Percentiles rank a stretch among this genome's conserved stretches.
phyloP scores from a whole-genome alignment of 2,329 filamentous ascomycete genomes.

The Dichotomopilus funicola region DNA sequence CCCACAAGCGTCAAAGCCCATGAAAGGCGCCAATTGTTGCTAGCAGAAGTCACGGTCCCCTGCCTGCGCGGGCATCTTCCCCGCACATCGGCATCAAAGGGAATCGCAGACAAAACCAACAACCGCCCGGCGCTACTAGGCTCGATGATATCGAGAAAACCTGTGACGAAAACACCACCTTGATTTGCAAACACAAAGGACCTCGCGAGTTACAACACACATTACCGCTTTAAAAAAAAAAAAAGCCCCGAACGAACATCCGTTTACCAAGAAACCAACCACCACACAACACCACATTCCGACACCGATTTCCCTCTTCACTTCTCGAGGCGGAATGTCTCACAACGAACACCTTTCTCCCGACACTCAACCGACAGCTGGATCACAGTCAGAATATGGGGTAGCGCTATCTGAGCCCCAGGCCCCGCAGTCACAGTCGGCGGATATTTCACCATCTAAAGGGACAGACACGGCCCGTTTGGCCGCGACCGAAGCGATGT shows the following conservation, averaged over 20 bases:
- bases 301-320: background rate
- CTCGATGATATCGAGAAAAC: slow-evolving; percentile 10
- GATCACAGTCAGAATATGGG: slow-evolving; percentile 26
- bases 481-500: slow-evolving; percentile 21
- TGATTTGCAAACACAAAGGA: background rate
- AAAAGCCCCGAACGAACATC: slow-evolving; percentile 4
- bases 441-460: background rate
- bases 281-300: too few relatives aligned
- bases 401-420: slow-evolving; percentile 16
- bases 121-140: background rate
- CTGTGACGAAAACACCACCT: background rate
- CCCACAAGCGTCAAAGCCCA: slow-evolving; percentile 35
- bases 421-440: slow-evolving; percentile 14
- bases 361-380: slow-evolving; percentile 20
- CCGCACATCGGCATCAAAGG: slow-evolving; percentile 26
- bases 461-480: slow-evolving; percentile 3
- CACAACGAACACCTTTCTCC: slow-evolving; percentile 38
- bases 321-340: slow-evolving; percentile 39
- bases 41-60: slow-evolving; percentile 50
- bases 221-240: slow-evolving; percentile 8
- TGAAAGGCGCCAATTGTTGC: slow-evolving; percentile 50
- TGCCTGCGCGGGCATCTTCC: slow-evolving; percentile 32
- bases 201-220: background rate
- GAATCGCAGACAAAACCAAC: slow-evolving; percentile 10
- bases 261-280: slow-evolving; percentile 1